phyloP scores from a whole-genome alignment of 2,329 filamentous ascomycete genomes.

The Neobulgaria alba region DNA sequence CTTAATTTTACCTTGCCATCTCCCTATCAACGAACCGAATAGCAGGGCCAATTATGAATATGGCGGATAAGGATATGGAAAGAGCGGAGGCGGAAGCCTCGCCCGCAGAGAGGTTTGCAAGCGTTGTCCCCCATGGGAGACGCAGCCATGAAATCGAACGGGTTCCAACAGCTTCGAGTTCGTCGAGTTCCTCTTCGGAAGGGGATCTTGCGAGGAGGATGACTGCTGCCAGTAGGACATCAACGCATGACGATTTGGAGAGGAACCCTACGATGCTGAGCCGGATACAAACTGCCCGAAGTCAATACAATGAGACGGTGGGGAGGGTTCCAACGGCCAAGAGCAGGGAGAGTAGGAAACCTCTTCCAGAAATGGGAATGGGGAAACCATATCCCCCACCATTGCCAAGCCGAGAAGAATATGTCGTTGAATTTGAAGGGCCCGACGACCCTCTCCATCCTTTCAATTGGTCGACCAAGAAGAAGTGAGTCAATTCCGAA shows the following conservation, averaged over 20 bases:
- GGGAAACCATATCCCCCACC: slow-evolving; percentile 68
- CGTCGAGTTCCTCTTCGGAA: slow-evolving; percentile 39
- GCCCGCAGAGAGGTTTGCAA: slow-evolving; percentile 29
- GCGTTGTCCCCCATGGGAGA: slow-evolving; percentile 18
- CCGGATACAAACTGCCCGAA: slow-evolving; percentile 61
- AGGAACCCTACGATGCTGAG: slow-evolving; percentile 60
- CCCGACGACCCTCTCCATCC: slow-evolving; percentile 76
- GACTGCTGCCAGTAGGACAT: slow-evolving; percentile 48
- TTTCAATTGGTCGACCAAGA: slow-evolving; percentile 75
- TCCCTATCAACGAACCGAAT: slow-evolving; percentile 1
- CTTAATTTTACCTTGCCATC: background rate
- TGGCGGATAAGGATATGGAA: slow-evolving; percentile 20
- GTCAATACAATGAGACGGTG: slow-evolving; percentile 66
- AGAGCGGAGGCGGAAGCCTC: slow-evolving; percentile 43
- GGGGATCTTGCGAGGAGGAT: slow-evolving; percentile 29
- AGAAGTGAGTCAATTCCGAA: slow-evolving; percentile 50
- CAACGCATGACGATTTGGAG: slow-evolving; percentile 60
- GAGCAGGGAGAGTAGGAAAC: slow-evolving; percentile 44
- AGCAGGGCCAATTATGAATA: slow-evolving; percentile 21
- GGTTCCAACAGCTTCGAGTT: slow-evolving; percentile 45
- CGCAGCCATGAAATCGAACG: slow-evolving; percentile 49
- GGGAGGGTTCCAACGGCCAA: slow-evolving; percentile 38
- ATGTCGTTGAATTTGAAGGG: slow-evolving; percentile 79
- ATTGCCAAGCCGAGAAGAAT: slow-evolving; percentile 63
- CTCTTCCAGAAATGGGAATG: slow-evolving; percentile 60